Conservation (phyloP, 2,329 filamentous ascomycete genomes). For the Phaeoacremonium minimum region DNA sequence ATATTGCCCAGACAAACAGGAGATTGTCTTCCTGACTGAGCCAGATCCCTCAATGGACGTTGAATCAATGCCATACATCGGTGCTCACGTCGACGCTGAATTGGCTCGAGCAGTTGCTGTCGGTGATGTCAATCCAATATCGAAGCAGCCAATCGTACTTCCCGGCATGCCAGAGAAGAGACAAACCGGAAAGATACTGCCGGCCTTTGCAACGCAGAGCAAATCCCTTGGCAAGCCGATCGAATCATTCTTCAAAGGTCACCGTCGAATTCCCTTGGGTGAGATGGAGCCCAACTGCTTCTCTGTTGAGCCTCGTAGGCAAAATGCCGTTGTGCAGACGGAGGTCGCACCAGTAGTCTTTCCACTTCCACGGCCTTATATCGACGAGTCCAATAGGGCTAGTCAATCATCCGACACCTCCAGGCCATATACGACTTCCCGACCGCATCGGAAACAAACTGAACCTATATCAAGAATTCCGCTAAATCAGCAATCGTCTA, state of each 20-base stretch:
- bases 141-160: slow-evolving; percentile 62
- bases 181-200: slow-evolving; percentile 26
- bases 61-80: slow-evolving; percentile 77
- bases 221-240: slow-evolving; percentile 42
- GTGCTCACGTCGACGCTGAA: slow-evolving; percentile 63
- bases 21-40: slow-evolving; percentile 72
- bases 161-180: slow-evolving; percentile 33
- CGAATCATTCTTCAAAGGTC: slow-evolving; percentile 47
- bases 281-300: slow-evolving; percentile 62
- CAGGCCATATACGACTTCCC: slow-evolving; percentile 27
- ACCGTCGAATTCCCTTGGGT: slow-evolving; percentile 50
- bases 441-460: slow-evolving; percentile 43
- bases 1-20: slow-evolving; percentile 70
- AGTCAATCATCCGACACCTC: slow-evolving; percentile 10
- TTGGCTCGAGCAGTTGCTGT: slow-evolving; percentile 70
- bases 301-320: slow-evolving; percentile 41
- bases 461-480: slow-evolving; percentile 47
- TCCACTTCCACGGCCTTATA: slow-evolving; percentile 53
- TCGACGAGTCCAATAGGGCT: slow-evolving; percentile 28
- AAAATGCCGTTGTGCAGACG: slow-evolving; percentile 43
- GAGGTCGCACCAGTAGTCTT: slow-evolving; percentile 51
- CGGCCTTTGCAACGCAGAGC: slow-evolving; percentile 14
- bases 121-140: slow-evolving; percentile 86
- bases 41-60: slow-evolving; percentile 59
- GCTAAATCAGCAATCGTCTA: slow-evolving; percentile 5